Evolutionary conservation across 1,284 basidiomycete genomes (phyloP).

Genomic region (Naganishia liquefaciens): DNA sequence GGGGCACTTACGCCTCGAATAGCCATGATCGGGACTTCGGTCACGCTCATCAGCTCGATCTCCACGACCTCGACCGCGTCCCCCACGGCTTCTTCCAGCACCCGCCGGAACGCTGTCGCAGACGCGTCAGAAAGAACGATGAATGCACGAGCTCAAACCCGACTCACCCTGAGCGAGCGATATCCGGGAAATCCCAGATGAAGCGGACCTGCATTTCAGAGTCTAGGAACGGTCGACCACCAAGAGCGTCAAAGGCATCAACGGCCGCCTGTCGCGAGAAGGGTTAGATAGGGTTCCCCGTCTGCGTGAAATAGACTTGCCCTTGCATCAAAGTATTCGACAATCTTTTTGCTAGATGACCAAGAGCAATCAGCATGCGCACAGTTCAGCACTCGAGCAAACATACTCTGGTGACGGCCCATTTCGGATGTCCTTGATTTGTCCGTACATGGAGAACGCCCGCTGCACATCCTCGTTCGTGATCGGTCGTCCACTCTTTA

Average conservation of each 20-base stretch:
- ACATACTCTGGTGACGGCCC: conserved; percentile 69
- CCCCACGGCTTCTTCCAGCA: conserved; percentile 8
- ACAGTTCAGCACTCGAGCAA: neutral
- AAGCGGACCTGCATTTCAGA: conserved; percentile 84
- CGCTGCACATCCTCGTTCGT: conserved; percentile 79
- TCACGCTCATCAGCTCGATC: conserved; percentile 12
- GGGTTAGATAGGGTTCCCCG: conserved; percentile 14
- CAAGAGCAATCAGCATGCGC: neutral
- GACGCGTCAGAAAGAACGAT: neutral
- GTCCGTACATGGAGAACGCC: conserved; percentile 83
- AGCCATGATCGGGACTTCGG: conserved; percentile 15
- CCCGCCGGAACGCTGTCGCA: conserved; percentile 9
- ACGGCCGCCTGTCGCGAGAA: conserved; percentile 63
- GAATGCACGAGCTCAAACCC: conserved; percentile 25
- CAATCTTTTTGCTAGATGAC: conserved; percentile 67
- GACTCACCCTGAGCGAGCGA: conserved; percentile 43
- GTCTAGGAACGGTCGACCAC: conserved; percentile 75
- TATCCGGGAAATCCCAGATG: conserved; percentile 71
- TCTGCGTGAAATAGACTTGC: conserved; percentile 55
- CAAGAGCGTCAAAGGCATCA: conserved; percentile 75
- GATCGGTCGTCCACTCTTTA: conserved; percentile 66
- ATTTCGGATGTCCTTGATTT: conserved; percentile 75
- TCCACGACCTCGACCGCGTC: conserved; percentile 22
- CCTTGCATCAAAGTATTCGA: conserved; percentile 85
- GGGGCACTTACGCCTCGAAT: conserved; percentile 6